Conservation (phyloP, 2,329 filamentous ascomycete species). For the Penicillium sp. region DNA sequence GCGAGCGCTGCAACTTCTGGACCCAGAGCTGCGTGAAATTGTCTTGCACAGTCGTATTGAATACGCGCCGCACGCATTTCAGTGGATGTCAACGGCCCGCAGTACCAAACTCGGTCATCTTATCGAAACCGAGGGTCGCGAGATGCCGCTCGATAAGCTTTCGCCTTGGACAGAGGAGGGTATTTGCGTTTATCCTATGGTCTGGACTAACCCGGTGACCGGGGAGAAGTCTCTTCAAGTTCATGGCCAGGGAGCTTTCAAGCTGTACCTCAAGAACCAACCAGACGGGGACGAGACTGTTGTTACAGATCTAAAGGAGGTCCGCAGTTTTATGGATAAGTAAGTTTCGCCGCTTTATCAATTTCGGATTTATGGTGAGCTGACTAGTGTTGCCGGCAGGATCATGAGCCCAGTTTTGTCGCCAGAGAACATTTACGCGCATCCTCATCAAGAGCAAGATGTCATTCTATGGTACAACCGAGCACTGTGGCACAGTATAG, state of each 20-base stretch:
- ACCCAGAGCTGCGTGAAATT: slow-evolving; percentile 25
- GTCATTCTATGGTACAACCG: slow-evolving; percentile 43
- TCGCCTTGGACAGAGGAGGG: background rate
- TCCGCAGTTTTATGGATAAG: background rate
- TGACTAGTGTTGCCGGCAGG: background rate
- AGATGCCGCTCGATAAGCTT: background rate
- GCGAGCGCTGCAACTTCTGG: slow-evolving; percentile 20
- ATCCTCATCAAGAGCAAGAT: slow-evolving; percentile 38
- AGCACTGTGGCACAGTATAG: slow-evolving; percentile 42
- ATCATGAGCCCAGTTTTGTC: slow-evolving; percentile 37
- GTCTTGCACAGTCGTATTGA: slow-evolving; percentile 36
- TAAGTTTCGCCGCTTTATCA: background rate
- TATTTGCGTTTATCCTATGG: slow-evolving; percentile 34
- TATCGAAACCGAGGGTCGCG: slow-evolving; percentile 27
- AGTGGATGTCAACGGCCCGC: slow-evolving; percentile 39
- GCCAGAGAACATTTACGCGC: slow-evolving; percentile 38
- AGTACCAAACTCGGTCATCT: slow-evolving; percentile 35
- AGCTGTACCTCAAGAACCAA: slow-evolving; percentile 29
- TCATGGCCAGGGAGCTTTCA: slow-evolving; percentile 37
- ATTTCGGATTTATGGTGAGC: background rate
- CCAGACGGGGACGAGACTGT: background rate
- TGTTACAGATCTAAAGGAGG: background rate
- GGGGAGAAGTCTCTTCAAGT: slow-evolving; percentile 34
- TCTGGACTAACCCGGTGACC: slow-evolving; percentile 39
- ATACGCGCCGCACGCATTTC: slow-evolving; percentile 39